These are phyloP conservation scores for Allomyces javanicus DNA, from an alignment of 192 early-diverging fungal species.

Conservation along the genomic window DNA sequence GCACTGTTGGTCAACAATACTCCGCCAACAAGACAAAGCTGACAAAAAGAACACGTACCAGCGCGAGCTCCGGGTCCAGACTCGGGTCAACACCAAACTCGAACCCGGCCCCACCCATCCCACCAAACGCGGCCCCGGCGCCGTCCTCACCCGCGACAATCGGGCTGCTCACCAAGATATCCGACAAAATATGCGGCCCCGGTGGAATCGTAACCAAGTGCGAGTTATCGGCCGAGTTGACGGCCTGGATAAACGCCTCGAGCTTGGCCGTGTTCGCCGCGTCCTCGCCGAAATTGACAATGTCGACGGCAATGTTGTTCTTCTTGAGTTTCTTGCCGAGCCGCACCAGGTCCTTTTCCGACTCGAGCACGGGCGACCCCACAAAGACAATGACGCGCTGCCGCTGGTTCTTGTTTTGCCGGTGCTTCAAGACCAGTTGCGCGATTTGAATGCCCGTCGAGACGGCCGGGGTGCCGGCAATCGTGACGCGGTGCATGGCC, in stretches of 20 bases:
- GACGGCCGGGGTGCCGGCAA: slow-evolving; percentile 54
- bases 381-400: slow-evolving; percentile 90
- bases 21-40: neutral
- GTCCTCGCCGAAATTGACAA: slow-evolving; percentile 91
- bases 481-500: slow-evolving; percentile 56
- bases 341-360: slow-evolving; percentile 50
- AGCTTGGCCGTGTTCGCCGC: slow-evolving; percentile 70
- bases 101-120: slow-evolving; percentile 29
- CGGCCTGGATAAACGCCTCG: slow-evolving; percentile 69
- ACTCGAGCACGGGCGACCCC: slow-evolving; percentile 57
- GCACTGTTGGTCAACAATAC: neutral
- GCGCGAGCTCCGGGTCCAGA: slow-evolving; percentile 81
- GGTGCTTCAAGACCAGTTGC: slow-evolving; percentile 90
- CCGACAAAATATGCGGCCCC: slow-evolving; percentile 78
- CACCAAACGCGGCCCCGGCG: slow-evolving; percentile 30
- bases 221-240: slow-evolving; percentile 11
- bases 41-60: slow-evolving; percentile 20
- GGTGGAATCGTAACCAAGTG: slow-evolving; percentile 83
- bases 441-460: slow-evolving; percentile 85
- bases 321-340: slow-evolving; percentile 94
- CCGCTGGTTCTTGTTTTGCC: slow-evolving; percentile 87
- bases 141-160: slow-evolving; percentile 75
- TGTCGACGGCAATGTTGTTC: slow-evolving; percentile 88
- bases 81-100: slow-evolving; percentile 89
- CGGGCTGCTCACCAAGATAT: slow-evolving; percentile 65